Evolutionary conservation across 2,329 filamentous ascomycete species (phyloP), one percentile per base, ranked within the genome.

Genomic region (Ophiostoma quercus): DNA sequence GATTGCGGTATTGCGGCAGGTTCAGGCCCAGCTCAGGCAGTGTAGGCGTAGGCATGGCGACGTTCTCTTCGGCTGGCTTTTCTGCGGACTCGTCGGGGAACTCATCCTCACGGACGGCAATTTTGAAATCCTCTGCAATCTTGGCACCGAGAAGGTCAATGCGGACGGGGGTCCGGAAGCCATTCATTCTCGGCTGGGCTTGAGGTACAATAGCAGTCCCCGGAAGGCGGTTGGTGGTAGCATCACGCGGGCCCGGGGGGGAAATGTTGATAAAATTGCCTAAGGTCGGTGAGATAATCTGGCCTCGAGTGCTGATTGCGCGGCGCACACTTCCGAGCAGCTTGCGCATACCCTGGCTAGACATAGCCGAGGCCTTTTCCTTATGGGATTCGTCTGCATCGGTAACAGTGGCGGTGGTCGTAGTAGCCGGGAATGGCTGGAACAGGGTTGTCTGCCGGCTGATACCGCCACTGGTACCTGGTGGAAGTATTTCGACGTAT

Each of bases 251-350:
- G 1, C 83, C 83, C 51, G 84, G 79, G 1, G 83, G 81, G 2
- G 81, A 80, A 43, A 86, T 80, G 69, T 82, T 82, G 71, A 83
- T 79, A 69, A 84, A 82, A 69, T 79, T 83, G 12, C 80, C 80
- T n/a, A 83, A 81, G 0, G 80, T 80, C 0, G 82, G 79, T 16
- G 82, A 80, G 14, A 80, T 72, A 5, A 77, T 79, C 71, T 82
- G 83, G 0, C 80, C 82, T 69, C 79, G 80, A 16, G 84, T 92
- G 77, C 92, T 92, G 67, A 97, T 79, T 6, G 90, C 94, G 73
- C 92, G 88, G 22, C 93, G 90, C 51, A 98, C 91, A 72, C 91
- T 94, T 7, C 93, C 91, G 67, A 99, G 84, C 0, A 98, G 85
- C 74, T 89, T 95, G 78, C 90, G 94, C 84, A 97, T 92, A 2